These are phyloP conservation scores for Phanerochaete sordida DNA, from an alignment of 768 basidiomycete species.

Conservation along the genomic window DNA sequence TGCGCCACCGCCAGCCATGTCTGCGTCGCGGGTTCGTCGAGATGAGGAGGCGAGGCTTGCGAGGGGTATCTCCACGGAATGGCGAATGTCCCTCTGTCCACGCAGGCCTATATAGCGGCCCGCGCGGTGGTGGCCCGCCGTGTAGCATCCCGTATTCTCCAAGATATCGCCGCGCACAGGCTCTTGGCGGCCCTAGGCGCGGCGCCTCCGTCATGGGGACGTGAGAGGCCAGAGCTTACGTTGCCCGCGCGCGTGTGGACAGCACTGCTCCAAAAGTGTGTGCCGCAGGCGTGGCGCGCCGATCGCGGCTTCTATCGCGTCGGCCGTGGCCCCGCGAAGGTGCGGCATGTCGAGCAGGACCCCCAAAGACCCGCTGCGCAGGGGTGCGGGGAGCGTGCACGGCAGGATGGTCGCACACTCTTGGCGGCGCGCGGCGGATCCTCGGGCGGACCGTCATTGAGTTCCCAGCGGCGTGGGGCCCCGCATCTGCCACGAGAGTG, in stretches of 20 bases:
- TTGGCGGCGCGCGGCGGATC: conserved; percentile 2
- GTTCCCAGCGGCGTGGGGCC: conserved; percentile 5
- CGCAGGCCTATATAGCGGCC: background rate
- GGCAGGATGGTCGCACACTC: conserved; percentile 10
- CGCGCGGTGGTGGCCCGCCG: background rate
- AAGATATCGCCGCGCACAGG: conserved; percentile 6
- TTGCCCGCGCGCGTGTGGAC: background rate
- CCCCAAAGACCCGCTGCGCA: background rate
- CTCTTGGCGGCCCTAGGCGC: conserved; percentile 9
- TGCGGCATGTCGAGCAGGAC: background rate
- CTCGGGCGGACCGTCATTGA: conserved; percentile 7
- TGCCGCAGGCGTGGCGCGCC: background rate
- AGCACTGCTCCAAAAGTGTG: background rate
- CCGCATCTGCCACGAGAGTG: background rate
- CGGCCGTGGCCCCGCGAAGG: background rate
- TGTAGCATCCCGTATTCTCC: conserved; percentile 5
- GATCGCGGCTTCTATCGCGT: background rate
- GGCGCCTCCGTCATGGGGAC: background rate
- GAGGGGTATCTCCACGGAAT: background rate
- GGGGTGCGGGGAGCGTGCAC: background rate
- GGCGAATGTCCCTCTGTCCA: background rate
- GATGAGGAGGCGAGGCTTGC: background rate
- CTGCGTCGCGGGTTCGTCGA: background rate
- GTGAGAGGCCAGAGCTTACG: conserved; percentile 3
- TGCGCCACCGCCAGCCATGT: conserved; percentile 8